Evolutionary conservation across 176 grass and related monocot genomes (phyloP), one percentile per base, ranked within the genome.

Genomic region (Echinochloa phyllopogon): DNA sequence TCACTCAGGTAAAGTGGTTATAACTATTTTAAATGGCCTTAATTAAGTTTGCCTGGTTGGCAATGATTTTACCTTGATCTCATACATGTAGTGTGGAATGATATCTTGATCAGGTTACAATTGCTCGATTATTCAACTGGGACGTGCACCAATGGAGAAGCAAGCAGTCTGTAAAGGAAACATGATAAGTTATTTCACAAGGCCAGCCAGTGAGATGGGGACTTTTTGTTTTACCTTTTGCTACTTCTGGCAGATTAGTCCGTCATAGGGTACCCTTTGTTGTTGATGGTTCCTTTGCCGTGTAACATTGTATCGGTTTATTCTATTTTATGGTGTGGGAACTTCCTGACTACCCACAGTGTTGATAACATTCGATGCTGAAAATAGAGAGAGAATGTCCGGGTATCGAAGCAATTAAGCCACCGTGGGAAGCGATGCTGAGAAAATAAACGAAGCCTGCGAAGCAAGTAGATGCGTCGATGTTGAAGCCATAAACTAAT

Each of bases 121-220:
- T 94, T 42, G 96, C 96, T 45, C 90, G 96, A 10, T 90, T 99
- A 45, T 99, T 96, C 82, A 99, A 99, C 71, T 99, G 96, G 96
- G 96, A 99, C 51, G 96, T 99, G 77, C 96, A 96, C 75, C 96
- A 99, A 73, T 82, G 96, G 83, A 94, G 94, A 89, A 94, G 63
- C 69, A 99, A 94, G 68, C 91, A 94, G 74, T 78, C 64, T 74
- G 14, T 60, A 18, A 92, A 92, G 57, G 93, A 95, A 81, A 77
- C 80, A 25, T 94, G 77, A 94, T 86, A 29, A 49, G 74, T 50
- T 51, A 27, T 38, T 29, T 29, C 37, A 50, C 83, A 10, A 39
- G 66, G 29, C 23, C 36, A 69, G 44, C 51, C 68, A 70, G 61
- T 63, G 73, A 51, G 76, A 80, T 56, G 20, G 36, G 41, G 10